phyloP scores from a whole-genome alignment of 169 alveolate species.

The Cyclospora cayetanensis region DNA sequence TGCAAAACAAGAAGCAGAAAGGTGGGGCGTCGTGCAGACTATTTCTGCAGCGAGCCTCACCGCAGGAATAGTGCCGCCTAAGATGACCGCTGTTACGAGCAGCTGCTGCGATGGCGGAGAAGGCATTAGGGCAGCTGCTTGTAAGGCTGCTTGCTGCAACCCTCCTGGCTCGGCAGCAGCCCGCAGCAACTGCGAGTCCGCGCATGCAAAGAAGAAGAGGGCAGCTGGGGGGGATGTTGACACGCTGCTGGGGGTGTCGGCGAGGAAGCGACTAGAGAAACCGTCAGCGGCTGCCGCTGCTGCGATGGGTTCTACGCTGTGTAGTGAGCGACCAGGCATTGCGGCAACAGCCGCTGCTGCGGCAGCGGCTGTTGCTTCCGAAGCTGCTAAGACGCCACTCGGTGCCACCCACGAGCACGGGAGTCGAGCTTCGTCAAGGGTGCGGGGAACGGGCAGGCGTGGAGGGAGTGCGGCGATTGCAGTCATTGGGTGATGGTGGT shows the following conservation, averaged over 20 bases:
- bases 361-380: slow-evolving; percentile 4
- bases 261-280: background rate
- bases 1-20: background rate
- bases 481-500: background rate
- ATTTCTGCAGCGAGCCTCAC: background rate
- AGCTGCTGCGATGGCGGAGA: slow-evolving; percentile 34
- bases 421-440: background rate
- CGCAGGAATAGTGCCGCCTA: slow-evolving; percentile 45
- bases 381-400: no score
- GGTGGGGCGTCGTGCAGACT: background rate
- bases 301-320: slow-evolving; percentile 31
- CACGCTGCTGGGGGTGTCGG: slow-evolving; percentile 44
- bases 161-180: slow-evolving; percentile 33
- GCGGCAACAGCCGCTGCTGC: slow-evolving; percentile 46
- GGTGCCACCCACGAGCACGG: no score
- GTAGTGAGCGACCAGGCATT: slow-evolving; percentile 37
- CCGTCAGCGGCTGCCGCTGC: slow-evolving; percentile 27
- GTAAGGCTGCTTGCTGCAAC: slow-evolving; percentile 9
- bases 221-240: background rate
- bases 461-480: background rate
- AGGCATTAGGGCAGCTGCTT: background rate
- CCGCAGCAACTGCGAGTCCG: slow-evolving; percentile 36
- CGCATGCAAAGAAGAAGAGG: slow-evolving; percentile 40
- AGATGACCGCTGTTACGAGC: slow-evolving; percentile 34
- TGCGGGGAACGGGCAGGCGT: background rate